Conservation (phyloP, 768 basidiomycete genomes). For the Suillus placidus region DNA sequence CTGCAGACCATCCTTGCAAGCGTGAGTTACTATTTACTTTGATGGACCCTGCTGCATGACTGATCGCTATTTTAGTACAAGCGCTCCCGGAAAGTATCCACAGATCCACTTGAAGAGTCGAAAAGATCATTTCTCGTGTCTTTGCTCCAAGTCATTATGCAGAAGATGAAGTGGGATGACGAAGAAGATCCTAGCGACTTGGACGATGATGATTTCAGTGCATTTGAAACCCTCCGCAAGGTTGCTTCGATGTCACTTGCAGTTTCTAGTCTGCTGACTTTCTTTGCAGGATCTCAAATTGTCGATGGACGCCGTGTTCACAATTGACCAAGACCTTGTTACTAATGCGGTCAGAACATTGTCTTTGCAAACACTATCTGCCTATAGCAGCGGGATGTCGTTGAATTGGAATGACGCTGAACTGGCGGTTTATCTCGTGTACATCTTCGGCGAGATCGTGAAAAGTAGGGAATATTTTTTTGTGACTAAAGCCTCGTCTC, state of each 20-base stretch:
- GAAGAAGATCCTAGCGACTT: constrained; percentile 77
- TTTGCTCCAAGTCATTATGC: constrained; percentile 75
- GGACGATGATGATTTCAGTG: constrained; percentile 85
- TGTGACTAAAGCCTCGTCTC: constrained; percentile 4
- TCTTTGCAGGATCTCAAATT: constrained; percentile 74
- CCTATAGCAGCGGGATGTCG: constrained; percentile 57
- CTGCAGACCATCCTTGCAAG: constrained; percentile 71
- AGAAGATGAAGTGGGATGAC: constrained; percentile 91
- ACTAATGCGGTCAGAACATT: constrained; percentile 74
- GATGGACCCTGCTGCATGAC: constrained; percentile 6
- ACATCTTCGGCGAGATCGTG: constrained; percentile 90
- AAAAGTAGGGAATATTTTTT: constrained; percentile 60
- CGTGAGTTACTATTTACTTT: constrained; percentile 46
- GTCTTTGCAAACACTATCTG: constrained; percentile 73
- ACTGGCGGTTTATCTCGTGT: constrained; percentile 90
- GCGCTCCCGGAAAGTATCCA: constrained; percentile 60
- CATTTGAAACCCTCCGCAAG: constrained; percentile 86
- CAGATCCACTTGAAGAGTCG: constrained; percentile 62
- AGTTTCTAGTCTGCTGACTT: constrained; percentile 18
- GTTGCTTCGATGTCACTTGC: constrained; percentile 39
- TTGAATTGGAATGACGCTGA: constrained; percentile 94
- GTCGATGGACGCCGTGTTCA: constrained; percentile 84
- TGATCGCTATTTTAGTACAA: constrained; percentile 68
- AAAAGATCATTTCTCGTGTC: constrained; percentile 78
- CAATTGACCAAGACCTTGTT: constrained; percentile 85